These are phyloP conservation scores for Cucurbita ficifolia DNA, from an alignment of 306 rosid genomes.

Conservation along the genomic window DNA sequence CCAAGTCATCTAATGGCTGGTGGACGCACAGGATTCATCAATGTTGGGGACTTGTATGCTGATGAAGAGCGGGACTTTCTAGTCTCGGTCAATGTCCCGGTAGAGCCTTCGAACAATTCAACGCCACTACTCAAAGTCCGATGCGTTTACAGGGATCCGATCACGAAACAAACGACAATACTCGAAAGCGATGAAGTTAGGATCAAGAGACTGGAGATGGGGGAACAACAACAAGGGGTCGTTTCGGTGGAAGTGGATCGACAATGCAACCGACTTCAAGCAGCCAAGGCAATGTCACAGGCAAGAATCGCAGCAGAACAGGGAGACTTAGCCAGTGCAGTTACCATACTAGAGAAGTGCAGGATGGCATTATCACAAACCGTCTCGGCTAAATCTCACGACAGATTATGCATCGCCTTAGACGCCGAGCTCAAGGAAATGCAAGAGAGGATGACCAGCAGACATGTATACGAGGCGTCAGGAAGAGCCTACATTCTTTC, in stretches of 20 bases:
- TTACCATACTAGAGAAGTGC: constrained; percentile 60
- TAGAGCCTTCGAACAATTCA: constrained; percentile 25
- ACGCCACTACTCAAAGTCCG: constrained; percentile 66
- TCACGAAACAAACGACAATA: constrained; percentile 43
- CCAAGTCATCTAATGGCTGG: constrained; percentile 45
- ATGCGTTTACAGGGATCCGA: constrained; percentile 67
- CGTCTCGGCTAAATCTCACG: constrained; percentile 48
- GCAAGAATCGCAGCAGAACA: constrained; percentile 70
- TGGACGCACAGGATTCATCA: constrained; percentile 48
- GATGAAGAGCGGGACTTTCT: constrained; percentile 97
- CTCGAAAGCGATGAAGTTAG: constrained; percentile 59
- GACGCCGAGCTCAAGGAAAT: constrained; percentile 97
- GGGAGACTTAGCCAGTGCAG: constrained; percentile 67
- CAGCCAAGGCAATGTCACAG: constrained; percentile 84
- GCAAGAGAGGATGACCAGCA: constrained; percentile 91
- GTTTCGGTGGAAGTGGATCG: constrained; percentile 83
- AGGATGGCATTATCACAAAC: constrained; percentile 45
- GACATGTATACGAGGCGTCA: constrained; percentile 90
- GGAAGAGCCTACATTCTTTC: constrained; percentile 97
- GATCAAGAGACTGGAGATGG: constrained; percentile 46
- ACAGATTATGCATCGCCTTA: constrained; percentile 65
- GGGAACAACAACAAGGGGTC: constrained; percentile 24
- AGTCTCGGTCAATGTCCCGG: constrained; percentile 60
- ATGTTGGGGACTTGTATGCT: constrained; percentile 83
- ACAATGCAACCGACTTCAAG: constrained; percentile 80